Evolutionary conservation across 176 grass and related monocot genomes (phyloP).

Genomic region (Dactylis glomerata): DNA sequence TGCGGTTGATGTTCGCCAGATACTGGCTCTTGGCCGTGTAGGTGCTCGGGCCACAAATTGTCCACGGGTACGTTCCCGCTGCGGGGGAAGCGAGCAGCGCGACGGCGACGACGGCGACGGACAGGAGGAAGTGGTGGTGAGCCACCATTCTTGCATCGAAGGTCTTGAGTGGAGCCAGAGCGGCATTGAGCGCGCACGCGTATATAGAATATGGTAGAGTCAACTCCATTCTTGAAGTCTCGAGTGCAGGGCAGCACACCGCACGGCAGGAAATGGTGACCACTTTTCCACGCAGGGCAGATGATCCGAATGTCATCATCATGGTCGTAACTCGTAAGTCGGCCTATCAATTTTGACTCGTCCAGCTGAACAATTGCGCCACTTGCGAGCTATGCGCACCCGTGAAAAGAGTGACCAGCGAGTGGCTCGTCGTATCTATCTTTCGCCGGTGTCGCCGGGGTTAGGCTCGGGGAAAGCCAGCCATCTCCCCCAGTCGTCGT

Average conservation of each 20-base stretch:
- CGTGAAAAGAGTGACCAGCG: no score
- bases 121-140: not conserved
- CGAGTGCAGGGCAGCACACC: not conserved
- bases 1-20: slow-evolving; percentile 24
- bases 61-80: not conserved
- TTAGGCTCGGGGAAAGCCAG: not conserved
- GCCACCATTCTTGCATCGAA: not conserved
- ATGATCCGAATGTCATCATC: no score
- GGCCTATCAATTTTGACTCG: no score
- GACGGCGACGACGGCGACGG: not conserved
- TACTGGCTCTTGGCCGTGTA: slow-evolving; percentile 38
- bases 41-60: not conserved
- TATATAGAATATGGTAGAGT: not conserved
- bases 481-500: not conserved
- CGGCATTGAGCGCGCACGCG: not conserved
- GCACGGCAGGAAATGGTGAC: no score
- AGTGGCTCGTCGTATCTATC: not conserved
- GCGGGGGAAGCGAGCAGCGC: not conserved
- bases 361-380: no score
- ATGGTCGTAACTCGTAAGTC: no score
- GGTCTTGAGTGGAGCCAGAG: not conserved
- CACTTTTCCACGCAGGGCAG: no score
- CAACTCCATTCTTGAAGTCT: not conserved
- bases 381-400: no score
- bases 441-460: no score